These are phyloP conservation scores for Phytopythium mirpurense DNA, from an alignment of 352 stramenopile genomes.

Conservation along the genomic window DNA sequence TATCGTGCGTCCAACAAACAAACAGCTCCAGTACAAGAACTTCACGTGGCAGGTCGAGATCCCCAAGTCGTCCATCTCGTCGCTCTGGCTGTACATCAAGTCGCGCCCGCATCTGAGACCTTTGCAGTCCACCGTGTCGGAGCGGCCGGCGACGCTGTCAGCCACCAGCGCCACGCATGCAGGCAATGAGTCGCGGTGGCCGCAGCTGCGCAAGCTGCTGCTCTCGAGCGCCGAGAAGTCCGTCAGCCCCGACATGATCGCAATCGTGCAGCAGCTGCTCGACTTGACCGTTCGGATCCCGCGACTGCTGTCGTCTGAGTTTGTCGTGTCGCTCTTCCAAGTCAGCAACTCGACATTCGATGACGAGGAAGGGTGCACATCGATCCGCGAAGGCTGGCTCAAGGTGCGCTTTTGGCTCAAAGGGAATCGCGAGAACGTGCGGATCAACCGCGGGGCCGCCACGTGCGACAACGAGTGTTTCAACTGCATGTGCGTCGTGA, in stretches of 20 bases:
- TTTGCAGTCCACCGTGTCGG: neutral
- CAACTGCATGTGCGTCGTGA: slow-evolving; percentile 88
- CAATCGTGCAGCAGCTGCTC: slow-evolving; percentile 69
- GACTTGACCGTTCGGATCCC: slow-evolving; percentile 64
- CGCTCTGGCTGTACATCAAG: slow-evolving; percentile 66
- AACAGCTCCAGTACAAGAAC: slow-evolving; percentile 37
- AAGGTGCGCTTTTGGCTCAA: slow-evolving; percentile 83
- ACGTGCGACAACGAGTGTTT: slow-evolving; percentile 87
- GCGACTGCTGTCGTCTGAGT: slow-evolving; percentile 54
- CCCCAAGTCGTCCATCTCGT: slow-evolving; percentile 42
- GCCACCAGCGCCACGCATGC: neutral
- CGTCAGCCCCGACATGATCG: slow-evolving; percentile 67
- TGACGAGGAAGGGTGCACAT: slow-evolving; percentile 75
- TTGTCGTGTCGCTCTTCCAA: slow-evolving; percentile 75
- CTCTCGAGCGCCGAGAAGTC: slow-evolving; percentile 74
- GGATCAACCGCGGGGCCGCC: slow-evolving; percentile 66
- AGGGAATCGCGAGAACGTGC: slow-evolving; percentile 81
- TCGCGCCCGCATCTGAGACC: slow-evolving; percentile 11
- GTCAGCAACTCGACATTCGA: slow-evolving; percentile 78
- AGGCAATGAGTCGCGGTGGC: slow-evolving; percentile 20
- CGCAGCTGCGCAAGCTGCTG: slow-evolving; percentile 78
- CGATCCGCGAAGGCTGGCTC: slow-evolving; percentile 76
- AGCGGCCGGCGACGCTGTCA: neutral
- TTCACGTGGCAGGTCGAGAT: slow-evolving; percentile 61
- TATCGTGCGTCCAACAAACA: too few relatives aligned